Conservation (phyloP, 169 alveolate genomes). For the Babesia divergens region DNA sequence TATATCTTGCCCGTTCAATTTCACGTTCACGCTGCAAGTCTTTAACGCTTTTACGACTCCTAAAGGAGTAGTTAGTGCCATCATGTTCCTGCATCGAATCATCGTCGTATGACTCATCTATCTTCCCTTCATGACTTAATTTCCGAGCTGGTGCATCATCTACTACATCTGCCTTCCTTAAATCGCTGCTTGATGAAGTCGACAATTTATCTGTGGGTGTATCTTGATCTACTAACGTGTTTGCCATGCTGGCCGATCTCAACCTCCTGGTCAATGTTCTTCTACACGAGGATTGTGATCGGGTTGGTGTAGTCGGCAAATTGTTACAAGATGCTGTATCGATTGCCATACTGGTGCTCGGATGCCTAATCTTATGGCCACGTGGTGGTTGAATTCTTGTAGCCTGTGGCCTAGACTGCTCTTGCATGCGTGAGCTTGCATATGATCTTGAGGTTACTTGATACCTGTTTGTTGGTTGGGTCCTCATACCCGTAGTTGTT, state of each 20-base stretch:
- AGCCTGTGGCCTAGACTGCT: background rate
- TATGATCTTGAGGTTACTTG: background rate
- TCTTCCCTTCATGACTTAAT: too few species aligned
- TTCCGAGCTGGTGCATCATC: too few species aligned
- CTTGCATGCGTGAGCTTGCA: background rate
- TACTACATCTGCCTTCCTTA: too few species aligned
- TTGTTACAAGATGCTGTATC: background rate
- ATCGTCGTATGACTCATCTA: background rate
- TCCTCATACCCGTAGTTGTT: background rate
- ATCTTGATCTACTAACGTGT: too few species aligned
- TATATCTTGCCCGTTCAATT: background rate
- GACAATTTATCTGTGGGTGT: too few species aligned
- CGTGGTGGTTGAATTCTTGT: slow-evolving; percentile 32
- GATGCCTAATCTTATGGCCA: background rate
- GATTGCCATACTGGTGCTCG: background rate
- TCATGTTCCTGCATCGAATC: background rate
- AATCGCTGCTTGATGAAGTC: too few species aligned
- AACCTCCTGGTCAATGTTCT: background rate
- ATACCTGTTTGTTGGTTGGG: background rate
- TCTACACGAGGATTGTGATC: background rate
- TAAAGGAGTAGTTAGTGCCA: background rate
- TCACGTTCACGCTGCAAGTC: background rate
- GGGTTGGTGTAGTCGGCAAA: background rate
- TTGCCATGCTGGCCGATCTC: too few species aligned
- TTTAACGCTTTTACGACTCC: background rate